phyloP scores from a whole-genome alignment of 108 stramenopile species.

The Epipyxis sp. region DNA sequence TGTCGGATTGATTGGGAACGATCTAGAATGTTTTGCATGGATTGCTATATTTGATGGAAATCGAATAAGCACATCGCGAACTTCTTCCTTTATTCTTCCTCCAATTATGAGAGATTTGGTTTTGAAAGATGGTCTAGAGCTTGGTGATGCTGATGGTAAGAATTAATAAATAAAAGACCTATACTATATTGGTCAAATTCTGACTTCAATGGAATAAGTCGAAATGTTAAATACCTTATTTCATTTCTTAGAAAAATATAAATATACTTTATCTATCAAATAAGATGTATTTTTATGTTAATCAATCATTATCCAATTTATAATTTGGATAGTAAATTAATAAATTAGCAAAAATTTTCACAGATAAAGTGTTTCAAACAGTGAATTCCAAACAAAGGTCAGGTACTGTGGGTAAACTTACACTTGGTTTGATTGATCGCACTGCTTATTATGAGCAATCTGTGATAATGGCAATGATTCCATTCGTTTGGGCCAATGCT shows the following conservation, averaged over 20 bases:
- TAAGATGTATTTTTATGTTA: too few species aligned
- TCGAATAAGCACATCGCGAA: conserved; percentile 60
- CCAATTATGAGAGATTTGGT: conserved; percentile 60
- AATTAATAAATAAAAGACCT: too few species aligned
- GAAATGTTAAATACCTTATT: too few species aligned
- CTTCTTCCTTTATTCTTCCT: conserved; percentile 76
- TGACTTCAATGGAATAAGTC: too few species aligned
- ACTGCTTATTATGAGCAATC: conserved; percentile 79
- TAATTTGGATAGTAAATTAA: too few species aligned
- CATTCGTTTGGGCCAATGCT: conserved; percentile 52
- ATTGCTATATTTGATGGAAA: conserved; percentile 66
- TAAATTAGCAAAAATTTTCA: too few species aligned
- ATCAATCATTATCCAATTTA: too few species aligned
- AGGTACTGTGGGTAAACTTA: conserved; percentile 79
- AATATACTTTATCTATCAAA: too few species aligned
- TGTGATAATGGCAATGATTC: conserved; percentile 68
- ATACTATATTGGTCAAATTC: too few species aligned
- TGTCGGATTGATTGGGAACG: conserved; percentile 46
- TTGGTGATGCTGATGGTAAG: conserved; percentile 86
- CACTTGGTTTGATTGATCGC: conserved; percentile 71
- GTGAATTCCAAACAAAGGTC: conserved; percentile 8
- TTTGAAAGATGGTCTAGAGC: conserved; percentile 68
- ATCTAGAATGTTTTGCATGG: conserved; percentile 84
- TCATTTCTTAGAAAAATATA: conserved; percentile 68
- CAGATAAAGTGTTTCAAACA: not conserved